phyloP scores from a whole-genome alignment of 192 early-diverging fungal genomes.

The Coemansia sp. region DNA sequence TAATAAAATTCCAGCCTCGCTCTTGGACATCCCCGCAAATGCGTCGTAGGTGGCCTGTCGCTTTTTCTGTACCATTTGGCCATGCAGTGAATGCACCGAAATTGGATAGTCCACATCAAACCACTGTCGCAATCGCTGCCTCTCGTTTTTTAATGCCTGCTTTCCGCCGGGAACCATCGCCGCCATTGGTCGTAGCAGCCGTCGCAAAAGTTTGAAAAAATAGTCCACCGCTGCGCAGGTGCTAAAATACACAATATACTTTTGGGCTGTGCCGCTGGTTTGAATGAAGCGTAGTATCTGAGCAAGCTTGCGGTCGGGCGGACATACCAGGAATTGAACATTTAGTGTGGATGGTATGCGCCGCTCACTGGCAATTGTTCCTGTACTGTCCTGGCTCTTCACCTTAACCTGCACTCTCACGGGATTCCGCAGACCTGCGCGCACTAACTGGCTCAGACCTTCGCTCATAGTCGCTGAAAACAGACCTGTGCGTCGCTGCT shows the following conservation, averaged over 20 bases:
- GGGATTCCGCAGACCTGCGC: conserved; percentile 89
- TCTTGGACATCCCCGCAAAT: conserved; percentile 65
- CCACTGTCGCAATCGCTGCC: conserved; percentile 12
- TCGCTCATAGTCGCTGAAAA: conserved; percentile 98
- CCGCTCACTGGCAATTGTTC: conserved; percentile 11
- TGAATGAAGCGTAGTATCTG: conserved; percentile 69
- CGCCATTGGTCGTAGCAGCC: conserved; percentile 26
- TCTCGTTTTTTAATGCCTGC: conserved; percentile 23
- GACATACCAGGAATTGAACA: conserved; percentile 73
- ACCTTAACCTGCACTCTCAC: conserved; percentile 88
- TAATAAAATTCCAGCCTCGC: conserved; percentile 73
- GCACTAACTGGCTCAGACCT: conserved; percentile 75
- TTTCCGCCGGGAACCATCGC: conserved; percentile 42
- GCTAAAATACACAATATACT: conserved; percentile 93
- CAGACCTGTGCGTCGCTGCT: conserved; percentile 91
- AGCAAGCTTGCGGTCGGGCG: conserved; percentile 79
- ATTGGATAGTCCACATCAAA: conserved; percentile 17
- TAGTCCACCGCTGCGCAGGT: conserved; percentile 97
- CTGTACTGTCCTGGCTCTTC: conserved; percentile 62
- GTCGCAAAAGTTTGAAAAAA: conserved; percentile 68
- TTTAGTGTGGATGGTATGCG: conserved; percentile 54
- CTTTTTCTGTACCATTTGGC: conserved; percentile 88
- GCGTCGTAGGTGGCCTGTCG: conserved; percentile 77
- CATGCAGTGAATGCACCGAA: conserved; percentile 74
- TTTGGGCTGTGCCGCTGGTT: conserved; percentile 57